phyloP scores from a whole-genome alignment of 2,329 filamentous ascomycete species.

The Delphinella strobiligena region DNA sequence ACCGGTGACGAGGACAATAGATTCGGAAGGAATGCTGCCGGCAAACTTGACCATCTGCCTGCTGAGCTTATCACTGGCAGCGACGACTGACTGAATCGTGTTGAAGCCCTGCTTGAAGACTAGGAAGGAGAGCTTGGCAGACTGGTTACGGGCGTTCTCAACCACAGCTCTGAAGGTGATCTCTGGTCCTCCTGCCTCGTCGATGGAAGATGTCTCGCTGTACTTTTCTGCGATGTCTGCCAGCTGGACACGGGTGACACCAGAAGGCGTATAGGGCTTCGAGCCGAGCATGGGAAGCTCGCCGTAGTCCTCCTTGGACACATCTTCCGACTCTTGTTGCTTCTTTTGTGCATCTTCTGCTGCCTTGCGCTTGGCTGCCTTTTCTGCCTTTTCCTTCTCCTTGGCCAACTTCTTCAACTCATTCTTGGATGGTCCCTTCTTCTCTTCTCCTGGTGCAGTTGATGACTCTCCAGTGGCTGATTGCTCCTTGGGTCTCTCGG shows the following conservation, averaged over 20 bases:
- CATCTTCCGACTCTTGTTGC: conserved; percentile 52
- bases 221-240: conserved; percentile 50
- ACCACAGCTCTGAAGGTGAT: conserved; percentile 70
- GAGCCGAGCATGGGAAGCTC: conserved; percentile 48
- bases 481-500: conserved; percentile 20
- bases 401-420: conserved; percentile 79
- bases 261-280: conserved; percentile 38
- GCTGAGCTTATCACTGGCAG: conserved; percentile 49
- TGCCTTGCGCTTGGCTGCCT: conserved; percentile 55
- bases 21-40: conserved; percentile 62
- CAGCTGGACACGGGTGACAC: conserved; percentile 46
- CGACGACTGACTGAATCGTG: conserved; percentile 71
- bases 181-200: conserved; percentile 32
- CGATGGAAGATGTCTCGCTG: conserved; percentile 41
- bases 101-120: conserved; percentile 66
- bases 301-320: conserved; percentile 70
- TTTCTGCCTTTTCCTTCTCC: conserved; percentile 70
- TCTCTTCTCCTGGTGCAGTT: conserved; percentile 14
- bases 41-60: conserved; percentile 95
- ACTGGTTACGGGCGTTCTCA: conserved; percentile 78
- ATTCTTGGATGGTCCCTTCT: conserved; percentile 56
- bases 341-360: conserved; percentile 57
- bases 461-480: conserved; percentile 11
- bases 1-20: conserved; percentile 71
- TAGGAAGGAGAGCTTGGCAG: conserved; percentile 82